Conservation (phyloP, 2,329 filamentous ascomycete species). For the Aspergillus tamarii region DNA sequence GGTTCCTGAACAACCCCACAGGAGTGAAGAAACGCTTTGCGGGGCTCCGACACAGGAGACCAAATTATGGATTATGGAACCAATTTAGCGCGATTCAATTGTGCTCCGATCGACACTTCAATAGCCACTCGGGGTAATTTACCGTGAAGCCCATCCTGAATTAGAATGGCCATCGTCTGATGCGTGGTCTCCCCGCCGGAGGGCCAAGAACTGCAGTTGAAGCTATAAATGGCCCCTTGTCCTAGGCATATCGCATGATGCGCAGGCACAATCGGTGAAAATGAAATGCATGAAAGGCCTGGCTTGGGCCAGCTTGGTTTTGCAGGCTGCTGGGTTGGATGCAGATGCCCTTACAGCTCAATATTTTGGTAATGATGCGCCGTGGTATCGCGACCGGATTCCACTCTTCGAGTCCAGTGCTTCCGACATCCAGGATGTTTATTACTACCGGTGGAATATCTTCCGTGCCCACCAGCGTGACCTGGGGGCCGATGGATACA, state of each 20-base stretch:
- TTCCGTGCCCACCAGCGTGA: constrained; percentile 51
- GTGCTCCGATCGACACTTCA: not conserved
- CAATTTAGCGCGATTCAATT: not conserved
- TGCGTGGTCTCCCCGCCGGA: not conserved
- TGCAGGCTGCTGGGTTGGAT: constrained; percentile 5
- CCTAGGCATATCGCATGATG: not conserved
- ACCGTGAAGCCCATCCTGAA: not conserved
- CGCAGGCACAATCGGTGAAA: not conserved
- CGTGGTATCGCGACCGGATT: constrained; percentile 24
- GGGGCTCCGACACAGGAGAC: not conserved
- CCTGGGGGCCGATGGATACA: constrained; percentile 45
- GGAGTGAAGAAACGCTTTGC: constrained; percentile 3
- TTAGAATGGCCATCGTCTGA: not conserved
- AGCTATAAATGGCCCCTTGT: not conserved
- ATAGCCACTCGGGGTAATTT: not conserved
- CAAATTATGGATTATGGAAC: not conserved
- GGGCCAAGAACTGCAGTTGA: not conserved
- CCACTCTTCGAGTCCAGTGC: constrained; percentile 21
- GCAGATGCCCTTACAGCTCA: constrained; percentile 5
- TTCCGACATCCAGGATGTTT: constrained; percentile 38
- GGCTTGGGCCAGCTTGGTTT: not conserved
- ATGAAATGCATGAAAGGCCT: not conserved
- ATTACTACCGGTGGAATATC: constrained; percentile 52
- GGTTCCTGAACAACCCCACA: not conserved
- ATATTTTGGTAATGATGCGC: constrained; percentile 23